Percentiles rank a stretch among this genome's conserved stretches.
phyloP scores from a whole-genome alignment of 2,329 filamentous ascomycete species.

The Phialocephala subalpina region DNA sequence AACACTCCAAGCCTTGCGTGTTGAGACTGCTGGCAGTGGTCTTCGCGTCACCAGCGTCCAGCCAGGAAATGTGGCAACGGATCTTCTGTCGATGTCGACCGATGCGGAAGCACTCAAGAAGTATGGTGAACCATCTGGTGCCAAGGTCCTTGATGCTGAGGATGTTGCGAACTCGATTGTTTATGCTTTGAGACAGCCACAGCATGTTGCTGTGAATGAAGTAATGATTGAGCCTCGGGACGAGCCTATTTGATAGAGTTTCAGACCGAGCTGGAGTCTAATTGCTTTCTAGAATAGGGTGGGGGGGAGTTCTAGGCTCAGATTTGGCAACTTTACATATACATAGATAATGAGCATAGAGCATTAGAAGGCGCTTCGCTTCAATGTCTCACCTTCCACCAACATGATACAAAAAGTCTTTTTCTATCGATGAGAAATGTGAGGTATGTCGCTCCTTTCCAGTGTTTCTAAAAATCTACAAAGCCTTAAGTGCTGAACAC shows the following conservation, averaged over 20 bases:
- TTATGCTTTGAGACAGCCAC: slow-evolving; percentile 77
- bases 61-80: slow-evolving; percentile 79
- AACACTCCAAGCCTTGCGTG: slow-evolving; percentile 75
- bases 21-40: slow-evolving; percentile 79
- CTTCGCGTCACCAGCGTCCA: slow-evolving; percentile 78
- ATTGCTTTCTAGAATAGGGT: too few relatives aligned
- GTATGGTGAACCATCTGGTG: slow-evolving; percentile 77
- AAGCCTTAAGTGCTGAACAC: not conserved
- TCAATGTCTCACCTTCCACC: too few relatives aligned
- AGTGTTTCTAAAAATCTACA: too few relatives aligned
- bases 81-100: slow-evolving; percentile 77
- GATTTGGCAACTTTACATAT: too few relatives aligned
- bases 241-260: slow-evolving; percentile 68
- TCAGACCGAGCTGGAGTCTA: too few relatives aligned
- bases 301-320: too few relatives aligned
- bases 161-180: slow-evolving; percentile 79
- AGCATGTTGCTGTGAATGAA: slow-evolving; percentile 82
- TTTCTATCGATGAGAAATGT: too few relatives aligned
- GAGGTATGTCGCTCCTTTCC: too few relatives aligned
- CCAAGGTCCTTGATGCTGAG: slow-evolving; percentile 75
- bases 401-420: too few relatives aligned
- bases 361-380: too few relatives aligned
- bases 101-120: slow-evolving; percentile 81
- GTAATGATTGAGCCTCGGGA: slow-evolving; percentile 80
- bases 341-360: too few relatives aligned